These are phyloP conservation scores for Chlamydomonas eustigma DNA, from an alignment of 139 green algal species.

Conservation along the genomic window DNA sequence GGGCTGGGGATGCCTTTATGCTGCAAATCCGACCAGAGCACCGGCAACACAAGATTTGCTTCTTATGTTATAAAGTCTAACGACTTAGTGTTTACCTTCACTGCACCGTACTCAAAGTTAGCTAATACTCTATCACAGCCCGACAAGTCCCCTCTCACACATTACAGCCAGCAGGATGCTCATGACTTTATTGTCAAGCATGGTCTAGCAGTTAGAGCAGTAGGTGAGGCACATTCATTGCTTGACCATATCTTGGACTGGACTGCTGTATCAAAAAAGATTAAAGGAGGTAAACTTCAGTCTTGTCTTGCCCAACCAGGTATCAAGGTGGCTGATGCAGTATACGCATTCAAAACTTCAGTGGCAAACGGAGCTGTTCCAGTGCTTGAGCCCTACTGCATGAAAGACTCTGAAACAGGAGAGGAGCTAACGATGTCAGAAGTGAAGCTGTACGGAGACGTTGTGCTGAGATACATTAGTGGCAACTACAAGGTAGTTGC, in stretches of 20 bases:
- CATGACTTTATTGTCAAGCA: conserved; percentile 79
- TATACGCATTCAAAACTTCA: conserved; percentile 60
- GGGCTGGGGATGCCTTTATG: conserved; percentile 89
- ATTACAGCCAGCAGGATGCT: conserved; percentile 56
- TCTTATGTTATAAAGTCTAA: conserved; percentile 79
- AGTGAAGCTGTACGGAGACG: conserved; percentile 91
- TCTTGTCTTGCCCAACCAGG: no score
- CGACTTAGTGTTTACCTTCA: conserved; percentile 92
- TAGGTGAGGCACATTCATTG: conserved; percentile 65
- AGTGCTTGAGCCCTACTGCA: conserved; percentile 49
- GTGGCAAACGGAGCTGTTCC: conserved; percentile 64
- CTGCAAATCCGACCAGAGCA: conserved; percentile 35
- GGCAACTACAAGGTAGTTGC: conserved; percentile 48
- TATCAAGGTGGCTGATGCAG: conserved; percentile 79
- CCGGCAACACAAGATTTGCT: conserved; percentile 78
- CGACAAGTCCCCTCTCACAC: conserved; percentile 1
- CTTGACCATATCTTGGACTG: no score
- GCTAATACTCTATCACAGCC: background rate
- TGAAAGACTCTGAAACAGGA: background rate
- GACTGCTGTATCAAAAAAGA: no score
- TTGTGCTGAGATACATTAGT: conserved; percentile 69
- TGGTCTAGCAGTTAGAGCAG: conserved; percentile 80
- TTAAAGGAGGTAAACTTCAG: no score
- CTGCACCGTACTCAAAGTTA: conserved; percentile 77
- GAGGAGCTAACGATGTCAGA: conserved; percentile 48